These are phyloP conservation scores for Sphagnurus paluster DNA, from an alignment of 1,284 basidiomycete species.

Conservation along the genomic window DNA sequence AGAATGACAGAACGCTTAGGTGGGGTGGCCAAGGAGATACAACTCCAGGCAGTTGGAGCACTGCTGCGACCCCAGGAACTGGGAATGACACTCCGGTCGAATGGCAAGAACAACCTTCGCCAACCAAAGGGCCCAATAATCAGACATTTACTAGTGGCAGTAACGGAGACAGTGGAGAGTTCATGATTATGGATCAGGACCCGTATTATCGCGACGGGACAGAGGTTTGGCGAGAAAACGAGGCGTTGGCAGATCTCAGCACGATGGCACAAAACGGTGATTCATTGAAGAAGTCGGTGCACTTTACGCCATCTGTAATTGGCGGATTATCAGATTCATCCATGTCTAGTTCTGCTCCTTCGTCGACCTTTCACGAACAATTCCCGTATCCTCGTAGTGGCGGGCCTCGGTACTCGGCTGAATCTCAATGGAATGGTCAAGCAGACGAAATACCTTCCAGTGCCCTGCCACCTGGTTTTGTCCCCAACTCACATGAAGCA, in stretches of 20 bases:
- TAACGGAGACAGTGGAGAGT: too few relatives aligned
- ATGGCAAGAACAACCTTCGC: constrained; percentile 18
- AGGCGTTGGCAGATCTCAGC: too few relatives aligned
- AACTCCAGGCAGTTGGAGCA: constrained; percentile 63
- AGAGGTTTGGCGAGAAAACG: too few relatives aligned
- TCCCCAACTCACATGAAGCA: constrained; percentile 16
- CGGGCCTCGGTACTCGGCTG: too few relatives aligned
- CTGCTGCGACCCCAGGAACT: constrained; percentile 60
- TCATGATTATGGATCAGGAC: too few relatives aligned
- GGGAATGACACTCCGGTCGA: constrained; percentile 20
- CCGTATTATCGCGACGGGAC: too few relatives aligned
- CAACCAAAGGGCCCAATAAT: constrained; percentile 15
- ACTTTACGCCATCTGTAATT: constrained; percentile 46
- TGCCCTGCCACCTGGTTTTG: too few relatives aligned
- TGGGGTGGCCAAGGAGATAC: constrained; percentile 33
- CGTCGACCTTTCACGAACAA: constrained; percentile 14
- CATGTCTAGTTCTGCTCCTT: constrained; percentile 26
- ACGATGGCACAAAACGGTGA: too few relatives aligned
- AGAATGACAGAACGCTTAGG: too few relatives aligned
- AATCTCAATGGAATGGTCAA: constrained; percentile 8
- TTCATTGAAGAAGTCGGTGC: constrained; percentile 29
- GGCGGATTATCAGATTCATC: constrained; percentile 29
- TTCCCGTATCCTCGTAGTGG: constrained; percentile 2
- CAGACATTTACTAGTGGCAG: constrained; percentile 26
- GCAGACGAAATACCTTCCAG: too few relatives aligned